phyloP scores from a whole-genome alignment of 1,139 yeast species.

The Debaryomyces subglobosus region DNA sequence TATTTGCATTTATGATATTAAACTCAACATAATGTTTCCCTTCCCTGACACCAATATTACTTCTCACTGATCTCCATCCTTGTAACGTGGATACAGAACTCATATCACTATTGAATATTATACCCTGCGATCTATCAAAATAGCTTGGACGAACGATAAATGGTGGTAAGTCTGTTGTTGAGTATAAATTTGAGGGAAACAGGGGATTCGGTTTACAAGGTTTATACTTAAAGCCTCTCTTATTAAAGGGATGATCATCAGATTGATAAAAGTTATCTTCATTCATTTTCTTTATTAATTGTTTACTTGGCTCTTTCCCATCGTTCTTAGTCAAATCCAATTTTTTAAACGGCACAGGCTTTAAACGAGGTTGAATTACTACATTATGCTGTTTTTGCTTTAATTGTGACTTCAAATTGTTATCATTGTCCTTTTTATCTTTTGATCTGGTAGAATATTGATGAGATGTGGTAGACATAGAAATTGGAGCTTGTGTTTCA shows the following conservation, averaged over 20 bases:
- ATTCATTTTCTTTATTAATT: slow-evolving; percentile 9
- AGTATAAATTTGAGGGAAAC: slow-evolving; percentile 63
- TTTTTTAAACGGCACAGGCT: slow-evolving; percentile 46
- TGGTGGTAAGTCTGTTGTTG: slow-evolving; percentile 78
- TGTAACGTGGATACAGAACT: slow-evolving; percentile 53
- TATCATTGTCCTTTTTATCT: slow-evolving; percentile 20
- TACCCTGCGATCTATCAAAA: slow-evolving; percentile 72
- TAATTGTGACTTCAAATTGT: slow-evolving; percentile 18
- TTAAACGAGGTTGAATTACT: slow-evolving; percentile 46
- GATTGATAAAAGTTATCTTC: slow-evolving; percentile 44
- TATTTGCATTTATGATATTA: slow-evolving; percentile 52
- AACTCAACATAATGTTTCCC: slow-evolving; percentile 85
- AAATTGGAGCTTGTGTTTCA: neutral
- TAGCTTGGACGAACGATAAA: slow-evolving; percentile 61
- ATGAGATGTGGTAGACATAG: slow-evolving; percentile 11
- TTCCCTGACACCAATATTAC: slow-evolving; percentile 75
- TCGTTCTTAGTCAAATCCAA: slow-evolving; percentile 30
- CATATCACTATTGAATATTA: slow-evolving; percentile 48
- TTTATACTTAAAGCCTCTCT: slow-evolving; percentile 79
- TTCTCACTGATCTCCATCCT: slow-evolving; percentile 84
- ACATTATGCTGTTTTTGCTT: slow-evolving; percentile 35
- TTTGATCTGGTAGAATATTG: slow-evolving; percentile 31
- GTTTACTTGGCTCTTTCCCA: slow-evolving; percentile 11
- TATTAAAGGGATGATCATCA: slow-evolving; percentile 81
- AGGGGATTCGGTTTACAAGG: slow-evolving; percentile 75